A percentile compares a stretch with the other conserved stretches of the same genome.
Evolutionary conservation across 495 filamentous ascomycete genomes (phyloP).

Genomic region (Xylaria grammica): DNA sequence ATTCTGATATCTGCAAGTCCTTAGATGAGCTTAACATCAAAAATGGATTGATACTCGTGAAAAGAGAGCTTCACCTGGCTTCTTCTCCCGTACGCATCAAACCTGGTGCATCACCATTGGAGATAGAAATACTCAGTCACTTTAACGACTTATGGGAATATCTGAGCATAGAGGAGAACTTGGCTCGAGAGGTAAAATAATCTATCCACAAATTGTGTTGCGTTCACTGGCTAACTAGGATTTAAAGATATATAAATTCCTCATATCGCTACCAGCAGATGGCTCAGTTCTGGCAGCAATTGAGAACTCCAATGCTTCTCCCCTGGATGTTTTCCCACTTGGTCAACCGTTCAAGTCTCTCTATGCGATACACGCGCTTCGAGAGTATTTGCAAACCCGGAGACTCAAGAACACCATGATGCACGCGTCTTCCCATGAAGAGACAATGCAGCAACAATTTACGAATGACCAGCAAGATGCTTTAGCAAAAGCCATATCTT

Average conservation of each 20-base stretch:
- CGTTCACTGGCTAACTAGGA: conserved; percentile 28
- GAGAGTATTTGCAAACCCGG: conserved; percentile 46
- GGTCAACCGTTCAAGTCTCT: conserved; percentile 74
- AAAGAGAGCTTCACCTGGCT: conserved; percentile 44
- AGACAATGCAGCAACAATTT: conserved; percentile 23
- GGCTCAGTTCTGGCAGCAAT: conserved; percentile 64
- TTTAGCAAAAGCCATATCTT: conserved; percentile 43
- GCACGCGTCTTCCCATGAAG: conserved; percentile 46
- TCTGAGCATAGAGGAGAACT: conserved; percentile 72
- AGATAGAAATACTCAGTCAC: conserved; percentile 79
- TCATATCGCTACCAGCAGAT: conserved; percentile 74
- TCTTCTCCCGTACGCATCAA: conserved; percentile 39
- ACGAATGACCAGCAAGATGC: conserved; percentile 32
- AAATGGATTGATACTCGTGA: conserved; percentile 67
- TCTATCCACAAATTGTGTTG: neutral
- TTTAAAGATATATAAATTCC: conserved; percentile 74
- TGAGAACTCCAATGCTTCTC: conserved; percentile 55
- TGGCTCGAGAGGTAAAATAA: conserved; percentile 66
- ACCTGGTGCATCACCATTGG: conserved; percentile 59
- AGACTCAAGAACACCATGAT: conserved; percentile 37
- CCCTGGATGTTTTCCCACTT: conserved; percentile 67
- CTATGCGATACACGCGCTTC: conserved; percentile 73
- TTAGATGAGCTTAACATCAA: conserved; percentile 63
- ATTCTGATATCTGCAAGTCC: conserved; percentile 54
- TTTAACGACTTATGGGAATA: conserved; percentile 86